phyloP scores from a whole-genome alignment of 371 early-diverging fungal genomes.

The Rhizomucor pusillus region DNA sequence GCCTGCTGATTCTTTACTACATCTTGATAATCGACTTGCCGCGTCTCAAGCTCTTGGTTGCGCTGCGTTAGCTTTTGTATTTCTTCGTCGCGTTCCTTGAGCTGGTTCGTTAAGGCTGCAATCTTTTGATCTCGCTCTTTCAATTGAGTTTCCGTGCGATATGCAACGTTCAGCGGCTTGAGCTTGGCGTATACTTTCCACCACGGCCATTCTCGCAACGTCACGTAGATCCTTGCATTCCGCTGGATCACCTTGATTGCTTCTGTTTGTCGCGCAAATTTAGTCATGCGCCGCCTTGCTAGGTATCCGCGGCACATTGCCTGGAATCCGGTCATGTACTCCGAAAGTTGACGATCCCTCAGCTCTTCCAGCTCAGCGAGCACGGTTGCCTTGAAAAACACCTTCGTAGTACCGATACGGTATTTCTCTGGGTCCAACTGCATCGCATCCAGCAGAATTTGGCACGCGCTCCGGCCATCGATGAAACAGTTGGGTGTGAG shows the following conservation, averaged over 20 bases:
- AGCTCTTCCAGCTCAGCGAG: constrained; percentile 96
- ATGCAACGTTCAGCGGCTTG: constrained; percentile 94
- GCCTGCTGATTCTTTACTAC: constrained; percentile 45
- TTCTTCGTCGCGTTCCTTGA: constrained; percentile 52
- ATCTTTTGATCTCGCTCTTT: constrained; percentile 57
- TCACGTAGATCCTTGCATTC: constrained; percentile 86
- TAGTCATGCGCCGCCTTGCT: constrained; percentile 69
- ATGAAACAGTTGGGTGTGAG: constrained; percentile 80
- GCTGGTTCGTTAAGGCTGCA: constrained; percentile 40
- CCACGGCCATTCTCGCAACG: constrained; percentile 93
- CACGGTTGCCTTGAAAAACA: constrained; percentile 99
- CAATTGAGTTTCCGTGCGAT: constrained; percentile 64
- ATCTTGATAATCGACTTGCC: constrained; percentile 42
- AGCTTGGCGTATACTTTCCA: constrained; percentile 96
- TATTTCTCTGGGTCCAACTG: constrained; percentile 77
- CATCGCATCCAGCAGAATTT: constrained; percentile 71
- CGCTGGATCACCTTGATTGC: constrained; percentile 90
- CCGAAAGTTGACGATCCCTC: constrained; percentile 82
- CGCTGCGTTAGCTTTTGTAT: constrained; percentile 44
- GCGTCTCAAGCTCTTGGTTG: constrained; percentile 53
- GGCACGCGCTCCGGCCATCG: constrained; percentile 85
- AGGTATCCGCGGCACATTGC: constrained; percentile 86
- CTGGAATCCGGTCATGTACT: constrained; percentile 84
- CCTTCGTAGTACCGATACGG: constrained; percentile 93
- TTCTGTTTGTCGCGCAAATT: constrained; percentile 75